Conservation (phyloP, 192 early-diverging fungal genomes). For the Coemansia sp. region DNA sequence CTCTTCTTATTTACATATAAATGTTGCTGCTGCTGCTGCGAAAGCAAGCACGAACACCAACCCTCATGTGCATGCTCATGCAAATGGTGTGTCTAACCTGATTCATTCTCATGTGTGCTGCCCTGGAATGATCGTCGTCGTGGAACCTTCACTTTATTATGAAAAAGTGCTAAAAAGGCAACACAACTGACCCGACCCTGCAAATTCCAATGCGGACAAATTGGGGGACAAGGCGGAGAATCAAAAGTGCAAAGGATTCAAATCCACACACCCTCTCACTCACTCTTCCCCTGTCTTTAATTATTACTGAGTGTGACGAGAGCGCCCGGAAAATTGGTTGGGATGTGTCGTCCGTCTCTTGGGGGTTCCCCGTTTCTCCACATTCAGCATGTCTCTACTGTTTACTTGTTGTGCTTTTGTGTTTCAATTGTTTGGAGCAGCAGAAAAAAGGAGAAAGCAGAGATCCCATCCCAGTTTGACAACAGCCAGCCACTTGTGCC, state of each 20-base stretch:
- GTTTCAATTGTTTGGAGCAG: not conserved
- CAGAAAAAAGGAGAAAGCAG: not conserved
- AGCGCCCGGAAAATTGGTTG: not conserved
- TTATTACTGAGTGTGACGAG: not conserved
- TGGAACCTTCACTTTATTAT: too few relatives aligned
- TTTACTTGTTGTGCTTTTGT: not conserved
- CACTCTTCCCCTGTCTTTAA: too few relatives aligned
- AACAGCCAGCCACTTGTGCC: too few relatives aligned
- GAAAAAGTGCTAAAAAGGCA: not conserved
- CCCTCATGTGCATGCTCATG: not conserved
- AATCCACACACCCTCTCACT: too few relatives aligned
- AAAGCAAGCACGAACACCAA: not conserved
- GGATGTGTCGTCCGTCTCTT: not conserved
- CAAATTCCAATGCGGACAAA: not conserved
- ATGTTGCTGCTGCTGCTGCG: too few relatives aligned
- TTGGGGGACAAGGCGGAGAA: not conserved
- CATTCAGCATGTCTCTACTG: not conserved
- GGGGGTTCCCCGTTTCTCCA: not conserved
- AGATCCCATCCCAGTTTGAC: too few relatives aligned
- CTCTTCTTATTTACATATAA: too few relatives aligned
- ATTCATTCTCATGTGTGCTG: too few relatives aligned
- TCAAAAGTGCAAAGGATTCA: not conserved
- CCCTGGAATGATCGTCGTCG: not conserved
- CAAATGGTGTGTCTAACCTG: too few relatives aligned
- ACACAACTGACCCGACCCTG: not conserved